A percentile compares a stretch with the other conserved stretches of the same genome.
phyloP scores from a whole-genome alignment of 2,329 filamentous ascomycete species.

The Plectosphaerella plurivora region DNA sequence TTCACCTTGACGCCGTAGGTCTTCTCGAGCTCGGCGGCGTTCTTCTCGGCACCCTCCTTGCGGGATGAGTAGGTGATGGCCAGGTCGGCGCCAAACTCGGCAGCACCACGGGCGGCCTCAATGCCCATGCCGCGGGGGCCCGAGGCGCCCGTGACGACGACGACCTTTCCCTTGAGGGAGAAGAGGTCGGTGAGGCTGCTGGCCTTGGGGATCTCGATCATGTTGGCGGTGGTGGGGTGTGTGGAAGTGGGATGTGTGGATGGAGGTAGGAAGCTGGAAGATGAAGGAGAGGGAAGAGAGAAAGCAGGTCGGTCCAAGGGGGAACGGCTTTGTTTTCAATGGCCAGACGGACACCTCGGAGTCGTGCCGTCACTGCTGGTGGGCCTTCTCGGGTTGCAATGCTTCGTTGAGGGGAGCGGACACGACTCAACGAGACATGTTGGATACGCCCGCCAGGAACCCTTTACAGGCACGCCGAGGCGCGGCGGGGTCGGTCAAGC shows the following conservation, averaged over 20 bases:
- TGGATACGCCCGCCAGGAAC: too few species aligned
- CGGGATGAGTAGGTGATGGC: slow-evolving; percentile 69
- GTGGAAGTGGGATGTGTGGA: neutral
- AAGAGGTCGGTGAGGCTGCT: slow-evolving; percentile 61
- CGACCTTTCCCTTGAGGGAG: slow-evolving; percentile 68
- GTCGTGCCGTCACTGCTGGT: too few species aligned
- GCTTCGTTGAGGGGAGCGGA: too few species aligned
- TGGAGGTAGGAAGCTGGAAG: neutral
- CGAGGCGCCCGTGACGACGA: slow-evolving; percentile 66
- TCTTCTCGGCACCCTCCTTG: slow-evolving; percentile 63
- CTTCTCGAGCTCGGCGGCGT: slow-evolving; percentile 59
- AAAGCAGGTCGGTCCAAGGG: neutral
- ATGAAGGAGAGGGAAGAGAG: neutral
- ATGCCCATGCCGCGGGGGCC: slow-evolving; percentile 68
- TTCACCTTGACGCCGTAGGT: slow-evolving; percentile 65
- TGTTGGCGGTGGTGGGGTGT: slow-evolving; percentile 18
- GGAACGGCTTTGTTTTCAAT: neutral
- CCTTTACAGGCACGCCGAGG: too few species aligned
- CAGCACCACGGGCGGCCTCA: slow-evolving; percentile 63
- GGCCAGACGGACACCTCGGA: too few species aligned
- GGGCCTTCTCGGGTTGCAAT: too few species aligned
- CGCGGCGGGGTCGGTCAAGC: too few species aligned
- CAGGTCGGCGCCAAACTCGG: slow-evolving; percentile 67
- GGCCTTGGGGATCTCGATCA: slow-evolving; percentile 57
- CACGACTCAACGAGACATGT: too few species aligned